phyloP scores from a whole-genome alignment of 331 rosid genomes.

The Quercus tomentella region DNA sequence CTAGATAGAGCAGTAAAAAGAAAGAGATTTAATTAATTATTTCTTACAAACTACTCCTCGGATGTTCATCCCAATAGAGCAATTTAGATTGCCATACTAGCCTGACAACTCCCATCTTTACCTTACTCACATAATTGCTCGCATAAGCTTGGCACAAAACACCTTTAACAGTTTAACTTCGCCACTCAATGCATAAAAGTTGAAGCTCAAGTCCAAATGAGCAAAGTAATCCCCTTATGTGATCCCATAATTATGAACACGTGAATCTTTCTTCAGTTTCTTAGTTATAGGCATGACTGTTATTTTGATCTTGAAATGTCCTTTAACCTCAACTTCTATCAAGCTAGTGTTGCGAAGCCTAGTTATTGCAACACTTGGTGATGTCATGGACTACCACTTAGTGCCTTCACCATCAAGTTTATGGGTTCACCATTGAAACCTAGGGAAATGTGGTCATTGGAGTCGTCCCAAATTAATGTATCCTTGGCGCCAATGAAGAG shows the following conservation, averaged over 20 bases:
- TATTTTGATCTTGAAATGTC: constrained; percentile 31
- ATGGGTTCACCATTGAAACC: constrained; percentile 12
- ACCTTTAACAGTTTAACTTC: constrained; percentile 18
- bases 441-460: constrained; percentile 28
- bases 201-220: constrained; percentile 44
- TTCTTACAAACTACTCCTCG: constrained; percentile 32
- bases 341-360: constrained; percentile 1
- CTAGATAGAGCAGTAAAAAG: background rate
- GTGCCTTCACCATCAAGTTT: background rate
- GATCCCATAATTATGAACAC: constrained; percentile 26
- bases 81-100: constrained; percentile 14
- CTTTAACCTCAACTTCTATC: constrained; percentile 26
- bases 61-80: constrained; percentile 24
- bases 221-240: constrained; percentile 33
- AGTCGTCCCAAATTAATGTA: constrained; percentile 30
- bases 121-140: constrained; percentile 19
- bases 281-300: constrained; percentile 30
- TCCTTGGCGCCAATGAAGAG: constrained; percentile 28
- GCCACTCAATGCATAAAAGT: constrained; percentile 23
- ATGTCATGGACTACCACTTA: background rate
- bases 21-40: background rate
- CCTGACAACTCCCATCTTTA: constrained; percentile 32
- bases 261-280: constrained; percentile 4
- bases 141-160: constrained; percentile 37
- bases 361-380: background rate